Evolutionary conservation across 192 early-diverging fungal genomes (phyloP).

Genomic region (Obelidium mucronatum): DNA sequence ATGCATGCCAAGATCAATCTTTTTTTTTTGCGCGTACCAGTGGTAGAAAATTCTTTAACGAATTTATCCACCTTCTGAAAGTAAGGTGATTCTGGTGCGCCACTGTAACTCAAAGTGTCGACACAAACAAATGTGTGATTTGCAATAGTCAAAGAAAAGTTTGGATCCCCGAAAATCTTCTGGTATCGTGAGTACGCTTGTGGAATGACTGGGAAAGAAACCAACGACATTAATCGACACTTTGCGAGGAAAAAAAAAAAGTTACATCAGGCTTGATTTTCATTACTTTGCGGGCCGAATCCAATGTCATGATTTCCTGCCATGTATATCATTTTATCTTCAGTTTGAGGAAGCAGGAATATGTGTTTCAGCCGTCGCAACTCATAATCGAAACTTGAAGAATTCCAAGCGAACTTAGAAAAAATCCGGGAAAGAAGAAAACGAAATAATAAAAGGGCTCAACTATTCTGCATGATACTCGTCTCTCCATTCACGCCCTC

Average conservation of each 20-base stretch:
- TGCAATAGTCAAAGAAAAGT: slow-evolving; percentile 43
- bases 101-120: slow-evolving; percentile 79
- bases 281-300: slow-evolving; percentile 48
- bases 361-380: slow-evolving; percentile 60
- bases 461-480: background rate
- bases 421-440: too few species aligned
- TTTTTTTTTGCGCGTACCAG: too few species aligned
- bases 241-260: background rate
- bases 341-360: slow-evolving; percentile 50
- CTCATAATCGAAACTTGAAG: slow-evolving; percentile 60
- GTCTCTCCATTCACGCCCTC: slow-evolving; percentile 55
- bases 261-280: background rate
- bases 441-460: background rate
- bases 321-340: slow-evolving; percentile 62
- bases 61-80: slow-evolving; percentile 61
- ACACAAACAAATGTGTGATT: slow-evolving; percentile 73
- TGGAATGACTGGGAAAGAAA: slow-evolving; percentile 39
- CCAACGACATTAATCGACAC: background rate
- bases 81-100: slow-evolving; percentile 40
- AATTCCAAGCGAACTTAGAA: background rate
- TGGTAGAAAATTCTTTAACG: slow-evolving; percentile 42
- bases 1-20: background rate
- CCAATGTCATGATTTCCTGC: slow-evolving; percentile 97
- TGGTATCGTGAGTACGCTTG: slow-evolving; percentile 49
- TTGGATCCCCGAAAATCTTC: slow-evolving; percentile 47